Evolutionary conservation across 1,284 basidiomycete species (phyloP), one percentile per base, ranked within the genome.

Genomic region (Neolentinus lepideus): DNA sequence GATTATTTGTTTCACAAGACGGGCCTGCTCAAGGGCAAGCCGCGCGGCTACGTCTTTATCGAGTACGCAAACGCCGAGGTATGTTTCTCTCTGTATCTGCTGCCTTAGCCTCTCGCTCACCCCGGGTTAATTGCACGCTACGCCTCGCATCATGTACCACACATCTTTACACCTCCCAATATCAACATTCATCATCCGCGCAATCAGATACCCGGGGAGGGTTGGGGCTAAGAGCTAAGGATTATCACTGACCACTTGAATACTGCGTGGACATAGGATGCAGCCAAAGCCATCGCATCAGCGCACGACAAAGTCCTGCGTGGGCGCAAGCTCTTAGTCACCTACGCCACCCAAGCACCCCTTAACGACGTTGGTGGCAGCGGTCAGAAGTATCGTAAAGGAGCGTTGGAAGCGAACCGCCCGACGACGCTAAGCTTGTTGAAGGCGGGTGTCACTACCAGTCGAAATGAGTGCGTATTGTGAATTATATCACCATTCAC

Each of bases 1-100:
- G 96, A 99, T 70, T 96, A 88, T 68, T 79, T 98, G 63, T 97
- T 96, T 67, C 95, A 99, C 79, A 98, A 96, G 73, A 77, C 85
- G 0, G 96, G 96, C 0, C 79, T 87, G 2, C 73, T 87, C 63
- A 93, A 88, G 69, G 96, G 96, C 12, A 96, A 93, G 68, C 94
- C 96, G 1, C 77, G 94, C 19, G 96, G 96, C 1, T 99, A 95
- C 69, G 95, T 94, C 0, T 99, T 98, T 63, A 75, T 99, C 31
- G 93, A 98, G 71, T 98, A 86, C 66, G 77, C 78, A 27, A 79
- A 80, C 52, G 78, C 84, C 71, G 83, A 86, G 72, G 94, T 97
- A 72, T 76, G 92, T 86, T 57, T 45, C 54, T 25, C 43, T 58
- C 57, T 26, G 27, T 57, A 48, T 55, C 58, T 58, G 59, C 47